A percentile compares a stretch with the other conserved stretches of the same genome.
These are phyloP conservation scores for Neopestalotiopsis rosae DNA, from an alignment of 2,329 filamentous ascomycete species.

Conservation along the genomic window DNA sequence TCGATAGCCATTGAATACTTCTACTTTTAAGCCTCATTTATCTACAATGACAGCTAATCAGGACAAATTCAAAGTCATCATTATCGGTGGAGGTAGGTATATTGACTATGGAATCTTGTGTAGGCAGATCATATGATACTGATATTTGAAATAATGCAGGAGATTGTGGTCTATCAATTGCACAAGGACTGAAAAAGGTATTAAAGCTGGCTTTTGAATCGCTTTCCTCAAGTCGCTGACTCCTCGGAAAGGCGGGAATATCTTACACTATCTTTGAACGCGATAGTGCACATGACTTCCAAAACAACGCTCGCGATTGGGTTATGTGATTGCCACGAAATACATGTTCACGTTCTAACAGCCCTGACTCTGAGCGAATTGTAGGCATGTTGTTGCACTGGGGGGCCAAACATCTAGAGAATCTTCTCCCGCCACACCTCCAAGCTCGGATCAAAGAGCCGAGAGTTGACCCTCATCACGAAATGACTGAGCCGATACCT, in stretches of 20 bases:
- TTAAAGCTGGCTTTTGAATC: background rate
- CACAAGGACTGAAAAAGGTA: background rate
- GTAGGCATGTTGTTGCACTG: constrained; percentile 6
- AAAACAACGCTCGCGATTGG: background rate
- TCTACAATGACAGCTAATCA: background rate
- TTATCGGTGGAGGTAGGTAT: constrained; percentile 10
- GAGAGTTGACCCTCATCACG: background rate
- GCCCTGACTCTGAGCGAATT: background rate
- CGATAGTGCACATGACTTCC: constrained; percentile 3
- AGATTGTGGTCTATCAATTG: background rate
- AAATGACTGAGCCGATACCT: constrained; percentile 4
- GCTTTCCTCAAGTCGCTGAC: background rate
- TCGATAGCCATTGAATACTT: background rate
- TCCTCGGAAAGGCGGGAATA: background rate
- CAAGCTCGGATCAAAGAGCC: background rate
- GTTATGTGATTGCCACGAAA: background rate
- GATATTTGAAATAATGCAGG: background rate
- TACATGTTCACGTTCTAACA: background rate
- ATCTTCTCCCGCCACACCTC: background rate
- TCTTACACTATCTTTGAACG: constrained; percentile 7
- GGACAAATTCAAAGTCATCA: background rate
- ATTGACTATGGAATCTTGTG: background rate
- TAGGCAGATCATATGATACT: background rate
- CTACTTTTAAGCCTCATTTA: background rate
- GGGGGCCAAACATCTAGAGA: constrained; percentile 6